Conservation (phyloP, 2,329 filamentous ascomycete species). For the Monilinia vaccinii-corymbosi region DNA sequence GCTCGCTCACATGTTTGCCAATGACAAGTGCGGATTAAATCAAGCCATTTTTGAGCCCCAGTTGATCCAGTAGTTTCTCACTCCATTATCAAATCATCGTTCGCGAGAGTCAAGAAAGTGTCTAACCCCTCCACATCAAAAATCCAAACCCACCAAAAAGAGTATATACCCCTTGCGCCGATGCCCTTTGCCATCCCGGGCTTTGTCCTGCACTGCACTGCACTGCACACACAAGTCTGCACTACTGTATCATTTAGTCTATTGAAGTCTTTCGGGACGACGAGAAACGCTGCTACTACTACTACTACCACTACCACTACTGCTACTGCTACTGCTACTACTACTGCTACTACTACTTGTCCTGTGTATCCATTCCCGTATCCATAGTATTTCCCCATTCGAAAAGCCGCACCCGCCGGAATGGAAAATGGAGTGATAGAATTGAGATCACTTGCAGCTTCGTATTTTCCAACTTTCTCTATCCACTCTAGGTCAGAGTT, state of each 20-base stretch:
- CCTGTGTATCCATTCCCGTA: neutral
- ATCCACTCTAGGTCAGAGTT: neutral
- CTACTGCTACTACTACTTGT: neutral
- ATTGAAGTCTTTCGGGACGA: neutral
- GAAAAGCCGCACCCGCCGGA: neutral
- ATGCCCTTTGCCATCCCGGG: constrained; percentile 1
- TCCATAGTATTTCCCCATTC: neutral
- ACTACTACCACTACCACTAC: neutral
- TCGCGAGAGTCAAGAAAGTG: neutral
- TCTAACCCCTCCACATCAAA: neutral
- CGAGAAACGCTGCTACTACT: neutral
- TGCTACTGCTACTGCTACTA: neutral
- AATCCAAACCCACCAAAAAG: neutral
- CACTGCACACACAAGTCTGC: too few relatives aligned
- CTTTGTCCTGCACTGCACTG: neutral
- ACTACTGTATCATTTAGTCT: too few relatives aligned
- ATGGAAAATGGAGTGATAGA: constrained; percentile 6
- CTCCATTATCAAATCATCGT: neutral
- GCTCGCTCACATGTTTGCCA: constrained; percentile 8
- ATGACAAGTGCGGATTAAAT: too few relatives aligned
- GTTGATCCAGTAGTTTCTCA: neutral
- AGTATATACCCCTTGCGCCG: neutral
- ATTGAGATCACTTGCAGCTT: constrained; percentile 7
- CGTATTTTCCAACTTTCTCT: neutral
- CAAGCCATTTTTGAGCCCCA: neutral